These are phyloP conservation scores for Solanum ahanhuiri DNA, from an alignment of 257 asterid species.

Conservation along the genomic window DNA sequence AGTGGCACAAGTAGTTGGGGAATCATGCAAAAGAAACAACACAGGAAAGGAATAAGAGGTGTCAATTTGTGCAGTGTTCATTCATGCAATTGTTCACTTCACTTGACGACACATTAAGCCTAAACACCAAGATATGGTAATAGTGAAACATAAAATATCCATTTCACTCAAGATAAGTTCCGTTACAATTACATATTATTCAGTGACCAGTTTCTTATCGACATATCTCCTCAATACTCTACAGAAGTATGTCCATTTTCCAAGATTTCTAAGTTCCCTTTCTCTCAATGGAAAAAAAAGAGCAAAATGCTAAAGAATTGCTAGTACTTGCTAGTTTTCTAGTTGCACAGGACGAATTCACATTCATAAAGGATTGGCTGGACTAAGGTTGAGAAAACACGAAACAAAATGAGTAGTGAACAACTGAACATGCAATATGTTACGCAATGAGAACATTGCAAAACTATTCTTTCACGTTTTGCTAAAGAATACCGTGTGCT, in stretches of 20 bases:
- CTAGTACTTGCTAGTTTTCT: not conserved
- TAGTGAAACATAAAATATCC: not conserved
- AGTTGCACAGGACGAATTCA: not conserved
- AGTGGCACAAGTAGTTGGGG: not conserved
- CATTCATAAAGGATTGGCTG: not conserved
- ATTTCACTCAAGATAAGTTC: not conserved
- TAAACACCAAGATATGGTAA: not conserved
- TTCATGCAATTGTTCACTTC: not conserved
- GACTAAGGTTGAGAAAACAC: not conserved
- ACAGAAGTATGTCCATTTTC: not conserved
- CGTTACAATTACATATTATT: not conserved
- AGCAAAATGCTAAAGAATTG: not conserved
- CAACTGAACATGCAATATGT: not conserved
- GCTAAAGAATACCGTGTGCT: not conserved
- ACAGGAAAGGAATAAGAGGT: not conserved
- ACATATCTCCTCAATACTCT: not conserved
- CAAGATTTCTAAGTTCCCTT: not conserved
- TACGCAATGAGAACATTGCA: not conserved
- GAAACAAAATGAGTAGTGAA: not conserved
- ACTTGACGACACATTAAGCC: not conserved
- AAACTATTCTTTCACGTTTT: not conserved
- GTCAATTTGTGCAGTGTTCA: not conserved
- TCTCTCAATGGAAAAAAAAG: not conserved
- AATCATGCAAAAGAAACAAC: not conserved
- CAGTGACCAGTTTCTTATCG: not conserved